These are phyloP conservation scores for Acer negundo DNA, from an alignment of 345 rosid genomes.

Conservation along the genomic window DNA sequence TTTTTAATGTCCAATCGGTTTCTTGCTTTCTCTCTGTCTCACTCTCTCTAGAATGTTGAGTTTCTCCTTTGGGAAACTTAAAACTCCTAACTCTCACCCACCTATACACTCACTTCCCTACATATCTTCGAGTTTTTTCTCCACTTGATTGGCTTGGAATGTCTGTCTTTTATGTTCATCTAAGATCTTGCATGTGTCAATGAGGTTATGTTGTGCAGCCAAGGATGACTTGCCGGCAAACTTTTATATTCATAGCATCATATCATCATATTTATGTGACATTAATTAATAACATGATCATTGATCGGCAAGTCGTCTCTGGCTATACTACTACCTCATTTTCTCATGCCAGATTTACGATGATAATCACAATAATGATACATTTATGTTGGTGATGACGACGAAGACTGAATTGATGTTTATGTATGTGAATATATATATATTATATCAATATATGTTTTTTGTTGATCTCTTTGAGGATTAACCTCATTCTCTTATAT, in stretches of 20 bases:
- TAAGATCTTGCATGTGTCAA: conserved; percentile 58
- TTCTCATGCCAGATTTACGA: conserved; percentile 58
- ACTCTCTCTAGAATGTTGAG: conserved; percentile 14
- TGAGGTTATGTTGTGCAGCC: conserved; percentile 56
- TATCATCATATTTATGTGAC: not conserved
- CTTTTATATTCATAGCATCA: not conserved
- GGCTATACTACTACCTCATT: conserved; percentile 57
- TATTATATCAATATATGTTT: no score
- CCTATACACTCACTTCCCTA: not conserved
- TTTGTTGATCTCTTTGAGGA: no score
- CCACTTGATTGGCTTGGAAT: conserved; percentile 14
- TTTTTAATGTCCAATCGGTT: conserved; percentile 37
- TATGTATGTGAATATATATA: no score
- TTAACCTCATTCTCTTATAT: not conserved
- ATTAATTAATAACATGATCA: not conserved
- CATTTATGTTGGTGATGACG: not conserved
- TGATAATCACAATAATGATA: conserved; percentile 30
- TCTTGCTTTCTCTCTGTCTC: not conserved
- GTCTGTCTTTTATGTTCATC: conserved; percentile 36
- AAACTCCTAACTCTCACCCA: not conserved
- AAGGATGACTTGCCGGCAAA: conserved; percentile 87
- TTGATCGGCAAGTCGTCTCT: conserved; percentile 57
- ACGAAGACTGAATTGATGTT: no score
- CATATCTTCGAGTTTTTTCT: not conserved
- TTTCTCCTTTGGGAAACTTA: conserved; percentile 36